Base-by-base conservation (phyloP, 164 flowering plant genomes). In the Chloranthus sessilifolius region DNA sequence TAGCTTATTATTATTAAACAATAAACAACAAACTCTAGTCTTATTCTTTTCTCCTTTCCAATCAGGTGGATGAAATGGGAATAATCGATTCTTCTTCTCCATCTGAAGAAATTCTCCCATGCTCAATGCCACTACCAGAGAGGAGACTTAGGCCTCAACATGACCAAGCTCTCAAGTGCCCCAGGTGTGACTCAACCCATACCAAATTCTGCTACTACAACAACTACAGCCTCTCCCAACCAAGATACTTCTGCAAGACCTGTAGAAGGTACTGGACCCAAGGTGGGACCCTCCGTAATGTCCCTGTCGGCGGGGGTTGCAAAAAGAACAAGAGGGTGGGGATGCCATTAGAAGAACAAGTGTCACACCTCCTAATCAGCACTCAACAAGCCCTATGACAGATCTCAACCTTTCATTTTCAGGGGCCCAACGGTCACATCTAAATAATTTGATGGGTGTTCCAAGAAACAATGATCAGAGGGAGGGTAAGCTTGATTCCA, bases 351-450 rank as follows among this genome's bases (percentile, higher is more conserved):
- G 69, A 45, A 74, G 70, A 57, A 29, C 74, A 16, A 45, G 38
- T 40, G 38, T 69, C 14, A 70, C 61, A 35, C 34, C 66, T 28
- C 3, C 39, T 4, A 62, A 39, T 31, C 61, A 42, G n/a, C 73
- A 10, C 19, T 53, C 38, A 12, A 50, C 55, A 49, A 45, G 28
- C 55, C 33, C 30, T 20, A 52, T 56, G 7, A 65, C 75, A 1
- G 82, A 76, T 55, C 75, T 78, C 10, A 83, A 78, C 2, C 80
- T 78, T 9, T 72, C 83, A 1, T 81, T 47, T 20, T 74, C 79
- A 2, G 78, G 69, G 22, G 30, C 56, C 25, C 79, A 73, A 20
- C 37, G 67, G 27, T 49, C 86, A 1, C 76, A 74, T 46, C 58
- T 76, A 38, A 56, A 30, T 16, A 49, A 31, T 33, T 21, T 74